Evolutionary conservation across 2,329 filamentous ascomycete species (phyloP).

Genomic region (Apiospora phragmitis): DNA sequence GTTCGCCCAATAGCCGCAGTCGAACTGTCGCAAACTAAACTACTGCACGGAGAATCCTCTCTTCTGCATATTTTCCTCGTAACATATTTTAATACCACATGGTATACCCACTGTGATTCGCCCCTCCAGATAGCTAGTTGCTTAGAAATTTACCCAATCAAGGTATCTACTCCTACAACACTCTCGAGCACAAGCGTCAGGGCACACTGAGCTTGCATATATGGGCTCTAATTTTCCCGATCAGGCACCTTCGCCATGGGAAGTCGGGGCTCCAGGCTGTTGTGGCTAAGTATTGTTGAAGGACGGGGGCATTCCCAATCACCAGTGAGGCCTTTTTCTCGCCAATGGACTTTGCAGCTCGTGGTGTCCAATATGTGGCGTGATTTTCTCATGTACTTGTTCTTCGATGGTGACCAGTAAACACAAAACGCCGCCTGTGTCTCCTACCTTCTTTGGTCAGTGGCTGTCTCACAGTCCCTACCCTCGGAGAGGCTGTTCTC

Average conservation of each 20-base stretch:
- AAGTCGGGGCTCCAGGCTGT: not conserved
- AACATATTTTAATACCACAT: not conserved
- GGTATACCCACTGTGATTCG: not conserved
- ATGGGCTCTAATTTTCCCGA: not conserved
- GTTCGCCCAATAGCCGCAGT: not conserved
- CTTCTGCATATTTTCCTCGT: not conserved
- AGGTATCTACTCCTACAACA: not conserved
- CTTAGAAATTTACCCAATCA: not conserved
- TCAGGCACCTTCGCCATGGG: not conserved
- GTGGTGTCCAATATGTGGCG: not conserved
- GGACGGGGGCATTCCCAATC: not conserved
- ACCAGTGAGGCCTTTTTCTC: not conserved
- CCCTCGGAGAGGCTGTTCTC: not conserved
- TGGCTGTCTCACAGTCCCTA: not conserved
- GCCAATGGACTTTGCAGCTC: not conserved
- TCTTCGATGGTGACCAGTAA: not conserved
- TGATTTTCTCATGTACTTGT: not conserved
- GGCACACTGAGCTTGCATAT: not conserved
- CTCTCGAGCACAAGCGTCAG: not conserved
- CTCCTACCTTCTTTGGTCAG: not conserved
- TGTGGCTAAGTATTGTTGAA: not conserved
- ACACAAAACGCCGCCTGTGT: not conserved
- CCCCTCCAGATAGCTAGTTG: not conserved
- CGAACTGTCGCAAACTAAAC: not conserved
- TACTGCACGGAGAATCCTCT: not conserved